Conservation (phyloP, 2,329 filamentous ascomycete genomes). For the Calonectria pseudoturangicola region DNA sequence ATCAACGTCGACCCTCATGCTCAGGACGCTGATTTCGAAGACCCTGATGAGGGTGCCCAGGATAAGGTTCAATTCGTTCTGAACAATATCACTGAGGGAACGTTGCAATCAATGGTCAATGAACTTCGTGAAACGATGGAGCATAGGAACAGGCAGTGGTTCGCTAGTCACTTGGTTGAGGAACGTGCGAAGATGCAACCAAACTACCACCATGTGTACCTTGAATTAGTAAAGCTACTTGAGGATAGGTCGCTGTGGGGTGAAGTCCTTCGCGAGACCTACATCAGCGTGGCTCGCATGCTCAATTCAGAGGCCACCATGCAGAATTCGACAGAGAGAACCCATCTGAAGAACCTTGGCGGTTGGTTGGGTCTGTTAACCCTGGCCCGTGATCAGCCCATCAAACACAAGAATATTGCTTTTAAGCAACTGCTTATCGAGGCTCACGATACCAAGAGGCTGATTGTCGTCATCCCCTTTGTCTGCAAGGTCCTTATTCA, state of each 20-base stretch:
- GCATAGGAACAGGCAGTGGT: slow-evolving; percentile 93
- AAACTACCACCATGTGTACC: slow-evolving; percentile 95
- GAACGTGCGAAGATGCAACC: slow-evolving; percentile 97
- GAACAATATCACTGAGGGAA: slow-evolving; percentile 96
- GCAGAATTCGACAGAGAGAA: slow-evolving; percentile 88
- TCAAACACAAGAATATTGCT: slow-evolving; percentile 96
- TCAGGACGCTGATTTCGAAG: slow-evolving; percentile 80
- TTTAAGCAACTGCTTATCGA: slow-evolving; percentile 97
- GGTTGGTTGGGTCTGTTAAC: slow-evolving; percentile 96
- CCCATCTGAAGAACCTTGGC: slow-evolving; percentile 93
- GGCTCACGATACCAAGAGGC: slow-evolving; percentile 92
- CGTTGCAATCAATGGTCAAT: slow-evolving; percentile 87
- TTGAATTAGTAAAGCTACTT: slow-evolving; percentile 90
- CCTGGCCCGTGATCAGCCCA: slow-evolving; percentile 93
- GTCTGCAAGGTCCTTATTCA: slow-evolving; percentile 96
- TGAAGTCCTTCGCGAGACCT: slow-evolving; percentile 95
- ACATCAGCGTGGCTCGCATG: slow-evolving; percentile 88
- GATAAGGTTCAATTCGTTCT: slow-evolving; percentile 96
- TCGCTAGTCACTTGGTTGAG: slow-evolving; percentile 94
- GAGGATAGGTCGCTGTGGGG: slow-evolving; percentile 86
- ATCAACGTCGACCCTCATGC: slow-evolving; percentile 84
- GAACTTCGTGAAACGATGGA: slow-evolving; percentile 88
- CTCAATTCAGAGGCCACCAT: slow-evolving; percentile 93
- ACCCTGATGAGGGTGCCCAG: slow-evolving; percentile 88
- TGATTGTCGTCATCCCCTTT: slow-evolving; percentile 96